Percentiles rank a stretch among this genome's conserved stretches.
phyloP scores from a whole-genome alignment of 768 basidiomycete genomes.

The Phylloporus sp. region DNA sequence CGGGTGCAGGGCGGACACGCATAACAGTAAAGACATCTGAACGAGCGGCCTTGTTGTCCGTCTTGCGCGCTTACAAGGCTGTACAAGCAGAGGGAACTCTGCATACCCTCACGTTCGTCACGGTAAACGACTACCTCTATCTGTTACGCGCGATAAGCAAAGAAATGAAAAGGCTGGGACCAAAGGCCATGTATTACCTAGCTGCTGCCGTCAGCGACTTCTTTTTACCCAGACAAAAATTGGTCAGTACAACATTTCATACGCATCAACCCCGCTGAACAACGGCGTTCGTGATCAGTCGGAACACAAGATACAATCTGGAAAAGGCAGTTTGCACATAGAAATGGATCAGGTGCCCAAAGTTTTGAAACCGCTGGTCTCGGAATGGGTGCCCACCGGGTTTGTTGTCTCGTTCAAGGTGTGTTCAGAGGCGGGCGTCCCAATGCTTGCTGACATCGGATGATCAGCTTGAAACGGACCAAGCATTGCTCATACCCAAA shows the following conservation, averaged over 20 bases:
- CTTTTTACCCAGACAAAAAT: constrained; percentile 85
- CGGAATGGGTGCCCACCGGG: constrained; percentile 87
- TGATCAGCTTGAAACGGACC: constrained; percentile 87
- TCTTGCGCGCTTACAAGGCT: constrained; percentile 74
- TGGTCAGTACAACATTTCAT: constrained; percentile 51
- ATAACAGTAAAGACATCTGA: constrained; percentile 68
- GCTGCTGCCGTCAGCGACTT: constrained; percentile 99
- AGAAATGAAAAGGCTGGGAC: constrained; percentile 64
- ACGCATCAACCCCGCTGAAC: not conserved
- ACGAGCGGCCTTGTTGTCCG: constrained; percentile 58
- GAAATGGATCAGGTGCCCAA: constrained; percentile 99
- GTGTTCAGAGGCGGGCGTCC: not conserved
- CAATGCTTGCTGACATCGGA: constrained; percentile 4
- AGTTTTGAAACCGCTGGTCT: constrained; percentile 86
- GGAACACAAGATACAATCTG: constrained; percentile 98
- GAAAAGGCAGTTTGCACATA: constrained; percentile 86
- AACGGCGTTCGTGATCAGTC: constrained; percentile 45
- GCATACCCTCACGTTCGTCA: constrained; percentile 85
- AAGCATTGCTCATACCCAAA: constrained; percentile 79
- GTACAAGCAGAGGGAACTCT: constrained; percentile 72
- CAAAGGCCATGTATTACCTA: constrained; percentile 87
- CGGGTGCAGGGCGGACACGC: constrained; percentile 30
- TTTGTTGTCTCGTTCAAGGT: constrained; percentile 99
- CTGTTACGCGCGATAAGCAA: constrained; percentile 77
- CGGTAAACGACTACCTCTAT: constrained; percentile 96